These are phyloP conservation scores for Vicia sativa DNA, from an alignment of 306 rosid genomes.

Conservation along the genomic window DNA sequence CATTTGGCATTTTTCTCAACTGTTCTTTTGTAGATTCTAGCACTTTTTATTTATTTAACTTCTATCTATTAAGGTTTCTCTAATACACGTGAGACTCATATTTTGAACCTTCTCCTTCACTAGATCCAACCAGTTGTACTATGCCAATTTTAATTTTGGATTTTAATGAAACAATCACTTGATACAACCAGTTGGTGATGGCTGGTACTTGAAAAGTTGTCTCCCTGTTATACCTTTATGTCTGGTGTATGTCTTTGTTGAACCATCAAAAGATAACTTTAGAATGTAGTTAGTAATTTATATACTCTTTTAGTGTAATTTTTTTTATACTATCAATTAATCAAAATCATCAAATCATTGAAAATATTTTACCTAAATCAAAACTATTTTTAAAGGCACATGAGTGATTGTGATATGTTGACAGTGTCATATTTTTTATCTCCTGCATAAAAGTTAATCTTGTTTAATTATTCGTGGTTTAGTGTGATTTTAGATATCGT, in stretches of 20 bases:
- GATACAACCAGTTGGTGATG: not conserved
- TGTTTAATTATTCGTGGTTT: not conserved
- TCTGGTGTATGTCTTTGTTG: not conserved
- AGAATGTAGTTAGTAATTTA: not conserved
- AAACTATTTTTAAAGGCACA: not conserved
- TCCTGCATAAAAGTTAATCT: no score
- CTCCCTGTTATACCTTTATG: not conserved
- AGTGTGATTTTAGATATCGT: no score
- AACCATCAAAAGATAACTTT: not conserved
- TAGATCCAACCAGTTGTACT: not conserved
- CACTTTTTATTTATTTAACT: not conserved
- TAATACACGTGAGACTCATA: not conserved
- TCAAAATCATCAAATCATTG: not conserved
- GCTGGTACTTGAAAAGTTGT: conserved; percentile 1
- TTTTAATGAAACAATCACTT: not conserved
- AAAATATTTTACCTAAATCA: not conserved
- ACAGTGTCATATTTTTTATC: no score
- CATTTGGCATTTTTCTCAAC: conserved; percentile 10
- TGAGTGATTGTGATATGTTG: no score
- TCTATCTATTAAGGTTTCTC: not conserved
- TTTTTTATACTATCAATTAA: not conserved
- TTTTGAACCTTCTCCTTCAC: not conserved
- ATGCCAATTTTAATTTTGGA: not conserved
- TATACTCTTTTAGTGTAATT: not conserved
- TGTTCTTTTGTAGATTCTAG: not conserved